Evolutionary conservation across 2,329 filamentous ascomycete genomes (phyloP).

Genomic region (Colletotrichum eremochloae): DNA sequence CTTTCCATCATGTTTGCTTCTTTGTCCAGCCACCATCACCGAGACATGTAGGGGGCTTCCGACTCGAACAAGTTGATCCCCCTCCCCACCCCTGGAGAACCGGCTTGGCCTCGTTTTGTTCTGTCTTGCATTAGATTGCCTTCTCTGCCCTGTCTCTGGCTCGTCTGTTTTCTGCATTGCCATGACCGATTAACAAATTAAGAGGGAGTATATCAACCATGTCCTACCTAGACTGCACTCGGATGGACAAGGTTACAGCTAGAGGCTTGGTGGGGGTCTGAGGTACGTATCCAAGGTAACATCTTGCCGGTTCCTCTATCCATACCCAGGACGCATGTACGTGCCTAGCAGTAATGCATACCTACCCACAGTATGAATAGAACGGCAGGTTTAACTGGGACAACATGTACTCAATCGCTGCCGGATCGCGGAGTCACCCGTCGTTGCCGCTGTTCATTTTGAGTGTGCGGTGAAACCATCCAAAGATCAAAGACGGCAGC

Average conservation of each 20-base stretch:
- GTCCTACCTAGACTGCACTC: background rate
- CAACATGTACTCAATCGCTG: background rate
- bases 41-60: background rate
- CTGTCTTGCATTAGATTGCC: constrained; percentile 21
- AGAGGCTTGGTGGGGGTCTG: background rate
- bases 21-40: constrained; percentile 9
- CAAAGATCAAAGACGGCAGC: constrained; percentile 21
- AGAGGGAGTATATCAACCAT: background rate
- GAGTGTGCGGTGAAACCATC: constrained; percentile 30
- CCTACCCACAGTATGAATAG: background rate
- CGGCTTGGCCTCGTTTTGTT: constrained; percentile 22
- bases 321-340: no score
- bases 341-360: background rate
- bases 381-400: background rate
- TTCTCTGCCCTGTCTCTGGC: background rate
- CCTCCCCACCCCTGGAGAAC: background rate
- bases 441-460: background rate
- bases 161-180: constrained; percentile 23
- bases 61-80: background rate
- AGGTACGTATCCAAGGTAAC: background rate
- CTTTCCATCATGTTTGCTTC: constrained; percentile 14
- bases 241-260: background rate
- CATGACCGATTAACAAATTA: background rate
- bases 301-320: background rate
- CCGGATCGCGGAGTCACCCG: background rate